Conservation (phyloP, 441 rosid species). For the Biscutella laevigata region DNA sequence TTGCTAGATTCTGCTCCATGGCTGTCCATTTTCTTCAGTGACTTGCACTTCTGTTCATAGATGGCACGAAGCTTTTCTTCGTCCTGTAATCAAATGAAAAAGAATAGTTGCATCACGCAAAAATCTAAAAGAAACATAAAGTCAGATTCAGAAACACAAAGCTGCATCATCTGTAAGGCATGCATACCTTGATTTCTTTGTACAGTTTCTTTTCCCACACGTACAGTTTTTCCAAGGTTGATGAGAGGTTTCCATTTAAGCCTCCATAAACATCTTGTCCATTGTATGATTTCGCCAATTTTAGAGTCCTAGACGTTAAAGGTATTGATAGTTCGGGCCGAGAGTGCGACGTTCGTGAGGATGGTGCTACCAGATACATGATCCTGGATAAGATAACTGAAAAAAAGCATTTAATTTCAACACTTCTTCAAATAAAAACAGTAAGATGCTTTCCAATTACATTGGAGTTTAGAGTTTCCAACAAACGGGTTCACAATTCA, state of each 20-base stretch:
- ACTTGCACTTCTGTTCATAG: conserved; percentile 67
- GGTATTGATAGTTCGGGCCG: conserved; percentile 30
- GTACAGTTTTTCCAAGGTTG: conserved; percentile 68
- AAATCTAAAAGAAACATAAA: background rate
- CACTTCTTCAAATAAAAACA: too few species aligned
- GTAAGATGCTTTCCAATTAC: background rate
- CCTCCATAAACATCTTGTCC: conserved; percentile 34
- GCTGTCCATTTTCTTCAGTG: conserved; percentile 53
- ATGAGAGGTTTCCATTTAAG: conserved; percentile 60
- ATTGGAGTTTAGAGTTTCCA: background rate
- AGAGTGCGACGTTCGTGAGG: conserved; percentile 37
- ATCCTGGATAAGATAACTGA: conserved; percentile 70
- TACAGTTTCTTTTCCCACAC: conserved; percentile 98
- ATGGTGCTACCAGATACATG: conserved; percentile 48
- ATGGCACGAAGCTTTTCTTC: conserved; percentile 37
- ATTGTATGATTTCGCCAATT: conserved; percentile 54
- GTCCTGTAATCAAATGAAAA: conserved; percentile 29
- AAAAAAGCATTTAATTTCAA: background rate
- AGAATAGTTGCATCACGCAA: conserved; percentile 37
- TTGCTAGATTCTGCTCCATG: conserved; percentile 51
- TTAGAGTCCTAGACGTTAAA: conserved; percentile 51
- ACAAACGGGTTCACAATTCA: background rate
- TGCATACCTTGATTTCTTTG: conserved; percentile 85
- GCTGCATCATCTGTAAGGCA: too few species aligned
- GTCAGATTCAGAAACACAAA: too few species aligned